Percentiles rank a stretch among this genome's conserved stretches.
phyloP scores from a whole-genome alignment of 805 yeast genomes.

The Candida morakotiae region DNA sequence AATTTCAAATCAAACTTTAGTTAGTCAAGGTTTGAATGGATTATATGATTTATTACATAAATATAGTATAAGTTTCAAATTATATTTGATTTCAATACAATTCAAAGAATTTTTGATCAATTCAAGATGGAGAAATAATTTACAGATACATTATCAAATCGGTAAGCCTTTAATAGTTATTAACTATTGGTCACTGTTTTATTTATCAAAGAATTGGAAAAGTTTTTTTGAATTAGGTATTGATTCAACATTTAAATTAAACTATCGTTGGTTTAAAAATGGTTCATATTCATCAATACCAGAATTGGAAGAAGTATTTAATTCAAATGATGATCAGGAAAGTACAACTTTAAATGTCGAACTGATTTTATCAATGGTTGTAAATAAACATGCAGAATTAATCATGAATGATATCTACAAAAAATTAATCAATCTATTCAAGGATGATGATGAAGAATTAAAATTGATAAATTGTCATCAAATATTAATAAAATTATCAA shows the following conservation, averaged over 20 bases:
- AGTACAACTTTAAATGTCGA: conserved; percentile 27
- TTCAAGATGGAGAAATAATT: conserved; percentile 54
- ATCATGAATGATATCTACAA: conserved; percentile 23
- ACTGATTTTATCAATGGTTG: conserved; percentile 28
- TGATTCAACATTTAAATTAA: conserved; percentile 42
- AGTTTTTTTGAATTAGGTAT: conserved; percentile 62
- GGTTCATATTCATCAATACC: conserved; percentile 34
- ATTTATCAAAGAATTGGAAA: conserved; percentile 41
- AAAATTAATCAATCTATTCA: conserved; percentile 11
- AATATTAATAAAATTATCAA: conserved; percentile 28
- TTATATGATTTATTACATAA: conserved; percentile 54
- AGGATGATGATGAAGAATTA: conserved; percentile 10
- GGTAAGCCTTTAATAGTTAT: conserved; percentile 52
- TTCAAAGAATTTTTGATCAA: conserved; percentile 43
- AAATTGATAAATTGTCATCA: conserved; percentile 28
- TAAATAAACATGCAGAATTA: conserved; percentile 35
- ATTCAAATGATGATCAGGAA: conserved; percentile 8
- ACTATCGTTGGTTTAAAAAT: conserved; percentile 61
- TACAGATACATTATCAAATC: conserved; percentile 55
- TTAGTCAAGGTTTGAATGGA: conserved; percentile 44
- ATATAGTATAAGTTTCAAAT: conserved; percentile 61
- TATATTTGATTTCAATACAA: conserved; percentile 57
- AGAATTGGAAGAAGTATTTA: conserved; percentile 11
- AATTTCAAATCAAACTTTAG: conserved; percentile 50
- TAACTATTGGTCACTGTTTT: conserved; percentile 56